Evolutionary conservation across 2,329 filamentous ascomycete species (phyloP).

Genomic region (Colletotrichum sp.): DNA sequence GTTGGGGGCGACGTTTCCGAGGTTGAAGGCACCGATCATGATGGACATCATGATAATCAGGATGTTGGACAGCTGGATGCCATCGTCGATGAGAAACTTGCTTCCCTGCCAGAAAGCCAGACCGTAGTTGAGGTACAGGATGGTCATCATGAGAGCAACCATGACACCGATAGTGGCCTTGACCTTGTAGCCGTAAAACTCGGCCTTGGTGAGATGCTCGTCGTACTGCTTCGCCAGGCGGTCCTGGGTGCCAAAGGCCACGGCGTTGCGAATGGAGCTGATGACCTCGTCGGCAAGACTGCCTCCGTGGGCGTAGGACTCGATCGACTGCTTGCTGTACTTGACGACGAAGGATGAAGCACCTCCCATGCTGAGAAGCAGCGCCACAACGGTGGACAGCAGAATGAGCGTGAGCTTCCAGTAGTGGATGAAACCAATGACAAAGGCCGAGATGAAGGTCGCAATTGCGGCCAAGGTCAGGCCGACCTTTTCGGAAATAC

Average conservation of each 20-base stretch:
- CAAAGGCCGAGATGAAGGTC: constrained; percentile 86
- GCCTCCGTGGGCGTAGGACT: constrained; percentile 83
- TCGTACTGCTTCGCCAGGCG: constrained; percentile 91
- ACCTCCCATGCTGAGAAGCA: constrained; percentile 77
- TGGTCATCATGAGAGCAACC: constrained; percentile 82
- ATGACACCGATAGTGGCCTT: constrained; percentile 78
- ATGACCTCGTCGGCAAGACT: constrained; percentile 93
- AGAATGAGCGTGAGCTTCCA: constrained; percentile 95
- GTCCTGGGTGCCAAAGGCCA: constrained; percentile 92
- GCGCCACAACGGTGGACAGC: constrained; percentile 78
- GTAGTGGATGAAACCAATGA: constrained; percentile 89
- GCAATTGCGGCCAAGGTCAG: constrained; percentile 77
- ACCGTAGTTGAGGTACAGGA: constrained; percentile 87
- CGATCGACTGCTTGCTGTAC: constrained; percentile 78
- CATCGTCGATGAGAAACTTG: constrained; percentile 70
- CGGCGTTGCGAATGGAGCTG: constrained; percentile 89
- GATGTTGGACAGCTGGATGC: constrained; percentile 71
- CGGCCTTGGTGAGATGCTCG: constrained; percentile 71
- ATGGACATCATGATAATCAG: constrained; percentile 88
- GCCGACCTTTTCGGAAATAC: constrained; percentile 88
- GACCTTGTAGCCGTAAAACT: constrained; percentile 76
- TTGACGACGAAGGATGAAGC: constrained; percentile 79
- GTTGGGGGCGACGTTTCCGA: constrained; percentile 88
- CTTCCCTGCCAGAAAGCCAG: constrained; percentile 90
- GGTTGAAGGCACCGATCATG: constrained; percentile 90